Base-by-base conservation (phyloP, 768 basidiomycete genomes). In the Lyophyllum atratum region DNA sequence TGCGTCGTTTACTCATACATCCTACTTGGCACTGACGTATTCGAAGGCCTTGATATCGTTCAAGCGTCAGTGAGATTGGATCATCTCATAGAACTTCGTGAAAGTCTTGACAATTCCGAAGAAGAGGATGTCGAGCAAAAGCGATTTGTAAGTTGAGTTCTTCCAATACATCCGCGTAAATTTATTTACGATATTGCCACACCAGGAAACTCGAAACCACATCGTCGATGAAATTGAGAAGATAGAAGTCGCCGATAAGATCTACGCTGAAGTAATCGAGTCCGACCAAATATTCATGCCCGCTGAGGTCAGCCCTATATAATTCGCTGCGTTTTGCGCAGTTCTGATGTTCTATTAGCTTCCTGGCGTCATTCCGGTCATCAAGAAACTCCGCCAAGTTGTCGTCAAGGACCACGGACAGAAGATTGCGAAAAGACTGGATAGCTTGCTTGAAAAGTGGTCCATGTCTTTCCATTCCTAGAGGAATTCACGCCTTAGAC, bases 401-500 rank as follows among this genome's bases (percentile, higher is more conserved):
- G 49, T 56, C 14, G 59, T 70, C 14, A 61, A 64, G 4, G 66
- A 66, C 31, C 66, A 68, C 47, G 60, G 65, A 55, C 67, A 59
- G 21, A 25, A 61, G 19, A 59, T 71, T 17, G 49, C 51, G 3
- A n/a, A 55, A 17, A 48, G 70, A 22, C 26, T 70, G 6, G 52
- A 56, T 42, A 62, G 34, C 7, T 37, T 68, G 1, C 55, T 65
- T 17, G 33, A 62, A 15, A 12, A 55, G 37, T 68, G 69, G 64
- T 60, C 61, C 22, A 46, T 39, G 1, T 50, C 50, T 3, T 66
- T 63, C 29, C 66, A 65, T 42, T 65, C 62, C 49, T 44, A 56
- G 37, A 10, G 42, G 49, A 39, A n/a, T 19, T 12, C n/a, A 28
- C 33, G 15, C 22, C 42, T n/a, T 56, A 53, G 37, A 53, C 25